phyloP scores from a whole-genome alignment of 202 grass and related monocot genomes.

The Elaeis oleifera region DNA sequence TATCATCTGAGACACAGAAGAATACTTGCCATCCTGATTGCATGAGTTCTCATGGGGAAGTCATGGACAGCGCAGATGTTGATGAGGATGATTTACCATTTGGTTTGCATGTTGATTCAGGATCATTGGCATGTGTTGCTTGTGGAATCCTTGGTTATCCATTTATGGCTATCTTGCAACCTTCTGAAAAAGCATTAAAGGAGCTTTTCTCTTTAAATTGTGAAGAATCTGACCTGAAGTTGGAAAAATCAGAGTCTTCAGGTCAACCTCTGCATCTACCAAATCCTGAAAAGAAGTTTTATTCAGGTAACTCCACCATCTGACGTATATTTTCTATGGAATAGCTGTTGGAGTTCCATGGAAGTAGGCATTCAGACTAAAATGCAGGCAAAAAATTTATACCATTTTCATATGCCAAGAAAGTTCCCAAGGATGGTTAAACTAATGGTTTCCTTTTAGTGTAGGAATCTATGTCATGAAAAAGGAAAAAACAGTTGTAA shows the following conservation, averaged over 20 bases:
- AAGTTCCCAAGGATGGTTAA: too few species aligned
- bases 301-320: slow-evolving; percentile 29
- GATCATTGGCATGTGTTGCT: slow-evolving; percentile 94
- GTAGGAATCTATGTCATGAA: too few species aligned
- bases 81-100: slow-evolving; percentile 57
- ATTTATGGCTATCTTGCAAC: slow-evolving; percentile 94
- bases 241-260: slow-evolving; percentile 23
- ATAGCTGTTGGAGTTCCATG: too few species aligned
- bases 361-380: too few species aligned
- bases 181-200: slow-evolving; percentile 61
- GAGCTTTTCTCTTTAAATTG: slow-evolving; percentile 39
- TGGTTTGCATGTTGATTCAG: slow-evolving; percentile 88
- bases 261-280: slow-evolving; percentile 16
- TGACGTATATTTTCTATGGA: too few species aligned
- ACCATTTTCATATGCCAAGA: too few species aligned
- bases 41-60: slow-evolving; percentile 5
- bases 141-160: slow-evolving; percentile 98
- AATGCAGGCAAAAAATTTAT: too few species aligned
- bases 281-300: slow-evolving; percentile 17
- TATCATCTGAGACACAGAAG: slow-evolving; percentile 18
- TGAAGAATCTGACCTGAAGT: slow-evolving; percentile 26
- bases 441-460: too few species aligned
- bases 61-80: slow-evolving; percentile 16
- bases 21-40: slow-evolving; percentile 9
- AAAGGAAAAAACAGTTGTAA: too few species aligned